Conservation (phyloP, 768 basidiomycete genomes). For the Trametes villosa region DNA sequence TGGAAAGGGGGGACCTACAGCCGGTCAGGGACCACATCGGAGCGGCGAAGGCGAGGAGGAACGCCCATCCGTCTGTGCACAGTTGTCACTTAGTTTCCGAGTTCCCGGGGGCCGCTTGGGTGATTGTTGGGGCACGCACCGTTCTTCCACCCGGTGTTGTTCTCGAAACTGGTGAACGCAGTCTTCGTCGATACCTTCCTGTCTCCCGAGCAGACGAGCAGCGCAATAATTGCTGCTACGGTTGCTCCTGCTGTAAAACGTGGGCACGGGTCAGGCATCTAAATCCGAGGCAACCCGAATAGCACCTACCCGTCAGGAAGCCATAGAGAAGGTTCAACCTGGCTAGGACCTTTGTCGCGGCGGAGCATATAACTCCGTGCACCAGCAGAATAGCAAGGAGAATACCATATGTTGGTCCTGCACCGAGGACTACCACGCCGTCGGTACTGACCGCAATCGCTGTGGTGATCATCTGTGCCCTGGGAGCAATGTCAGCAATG, state of each 20-base stretch:
- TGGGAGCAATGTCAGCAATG: slow-evolving; percentile 20
- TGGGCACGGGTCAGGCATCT: not conserved
- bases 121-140: slow-evolving; percentile 41
- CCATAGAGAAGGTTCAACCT: slow-evolving; percentile 71
- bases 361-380: slow-evolving; percentile 73
- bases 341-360: slow-evolving; percentile 67
- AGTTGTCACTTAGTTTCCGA: not conserved
- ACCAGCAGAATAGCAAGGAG: slow-evolving; percentile 61
- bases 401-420: slow-evolving; percentile 70
- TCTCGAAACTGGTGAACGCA: slow-evolving; percentile 71
- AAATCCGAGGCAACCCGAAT: slow-evolving; percentile 19
- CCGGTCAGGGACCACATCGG: slow-evolving; percentile 83
- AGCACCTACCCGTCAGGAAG: slow-evolving; percentile 61
- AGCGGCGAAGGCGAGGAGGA: slow-evolving; percentile 69
- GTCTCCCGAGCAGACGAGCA: slow-evolving; percentile 59
- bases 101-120: not conserved
- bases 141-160: slow-evolving; percentile 68
- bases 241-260: slow-evolving; percentile 57
- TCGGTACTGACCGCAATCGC: slow-evolving; percentile 65
- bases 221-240: slow-evolving; percentile 61
- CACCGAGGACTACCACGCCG: slow-evolving; percentile 50
- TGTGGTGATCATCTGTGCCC: slow-evolving; percentile 78
- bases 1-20: slow-evolving; percentile 46
- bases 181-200: slow-evolving; percentile 62
- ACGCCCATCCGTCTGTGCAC: slow-evolving; percentile 67